A percentile compares a stretch with the other conserved stretches of the same genome.
phyloP scores from a whole-genome alignment of 495 filamentous ascomycete species.

The Schizothecium vesticola region DNA sequence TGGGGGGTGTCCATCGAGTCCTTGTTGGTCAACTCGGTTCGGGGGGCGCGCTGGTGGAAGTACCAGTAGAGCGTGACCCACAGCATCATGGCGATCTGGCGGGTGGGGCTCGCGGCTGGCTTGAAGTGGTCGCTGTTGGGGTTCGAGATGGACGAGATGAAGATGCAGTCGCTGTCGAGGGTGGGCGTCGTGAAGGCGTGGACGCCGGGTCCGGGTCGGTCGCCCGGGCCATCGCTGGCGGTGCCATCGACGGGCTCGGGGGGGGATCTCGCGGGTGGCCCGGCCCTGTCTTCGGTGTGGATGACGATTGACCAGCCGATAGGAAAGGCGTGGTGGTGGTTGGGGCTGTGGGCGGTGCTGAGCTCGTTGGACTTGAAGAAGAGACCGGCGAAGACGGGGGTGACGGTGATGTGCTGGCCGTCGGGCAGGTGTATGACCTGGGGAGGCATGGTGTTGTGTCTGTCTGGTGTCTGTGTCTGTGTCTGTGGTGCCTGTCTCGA shows the following conservation, averaged over 20 bases:
- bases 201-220: slow-evolving; percentile 32
- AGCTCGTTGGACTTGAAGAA: slow-evolving; percentile 81
- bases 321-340: slow-evolving; percentile 65
- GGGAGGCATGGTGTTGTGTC: slow-evolving; percentile 29
- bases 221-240: slow-evolving; percentile 9
- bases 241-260: slow-evolving; percentile 1
- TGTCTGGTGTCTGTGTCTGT: neutral
- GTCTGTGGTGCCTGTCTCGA: neutral
- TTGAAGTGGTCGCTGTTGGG: slow-evolving; percentile 76
- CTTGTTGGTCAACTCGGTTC: slow-evolving; percentile 51
- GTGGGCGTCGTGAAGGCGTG: slow-evolving; percentile 69
- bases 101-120: slow-evolving; percentile 67
- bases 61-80: slow-evolving; percentile 97
- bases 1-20: slow-evolving; percentile 59
- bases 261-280: slow-evolving; percentile 4
- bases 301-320: slow-evolving; percentile 85
- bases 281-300: slow-evolving; percentile 50
- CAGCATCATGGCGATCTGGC: slow-evolving; percentile 91
- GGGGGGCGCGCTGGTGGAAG: slow-evolving; percentile 71
- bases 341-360: slow-evolving; percentile 30
- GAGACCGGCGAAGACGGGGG: slow-evolving; percentile 79
- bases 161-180: slow-evolving; percentile 70
- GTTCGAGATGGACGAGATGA: slow-evolving; percentile 84
- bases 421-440: slow-evolving; percentile 67
- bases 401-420: slow-evolving; percentile 73